phyloP scores from a whole-genome alignment of 371 early-diverging fungal species.

The Rhizomucor miehei region DNA sequence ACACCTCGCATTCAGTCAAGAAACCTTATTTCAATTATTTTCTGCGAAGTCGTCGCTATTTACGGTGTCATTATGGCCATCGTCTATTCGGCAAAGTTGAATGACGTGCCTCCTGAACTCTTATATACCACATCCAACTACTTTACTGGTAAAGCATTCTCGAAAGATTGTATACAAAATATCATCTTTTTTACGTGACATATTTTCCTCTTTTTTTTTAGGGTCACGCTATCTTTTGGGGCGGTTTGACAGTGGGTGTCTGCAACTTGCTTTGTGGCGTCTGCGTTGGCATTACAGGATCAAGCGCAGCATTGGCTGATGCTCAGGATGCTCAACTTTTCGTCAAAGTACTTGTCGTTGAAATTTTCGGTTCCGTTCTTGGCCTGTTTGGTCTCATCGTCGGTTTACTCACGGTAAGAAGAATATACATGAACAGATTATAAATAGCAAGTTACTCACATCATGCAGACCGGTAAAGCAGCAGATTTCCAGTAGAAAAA shows the following conservation, averaged over 20 bases:
- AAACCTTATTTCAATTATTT: slow-evolving; percentile 96
- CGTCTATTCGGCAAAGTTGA: slow-evolving; percentile 87
- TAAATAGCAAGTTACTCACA: slow-evolving; percentile 2
- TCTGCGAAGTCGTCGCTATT: slow-evolving; percentile 98
- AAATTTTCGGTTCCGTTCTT: slow-evolving; percentile 95
- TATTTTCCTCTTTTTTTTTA: background rate
- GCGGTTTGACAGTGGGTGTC: slow-evolving; percentile 93
- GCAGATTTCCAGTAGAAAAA: slow-evolving; percentile 42
- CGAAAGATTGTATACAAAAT: no score
- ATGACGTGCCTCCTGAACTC: slow-evolving; percentile 41
- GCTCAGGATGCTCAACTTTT: slow-evolving; percentile 93
- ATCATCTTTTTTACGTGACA: background rate
- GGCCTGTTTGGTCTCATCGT: slow-evolving; percentile 96
- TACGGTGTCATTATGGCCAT: slow-evolving; percentile 98
- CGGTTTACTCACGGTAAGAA: slow-evolving; percentile 67
- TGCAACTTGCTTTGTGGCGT: slow-evolving; percentile 94
- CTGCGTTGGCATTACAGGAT: slow-evolving; percentile 93
- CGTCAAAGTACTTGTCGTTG: slow-evolving; percentile 95
- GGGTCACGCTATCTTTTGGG: slow-evolving; percentile 94
- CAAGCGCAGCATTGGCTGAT: slow-evolving; percentile 93
- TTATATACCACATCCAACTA: slow-evolving; percentile 57
- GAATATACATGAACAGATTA: background rate
- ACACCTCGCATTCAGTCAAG: slow-evolving; percentile 94
- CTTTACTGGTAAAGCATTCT: slow-evolving; percentile 56
- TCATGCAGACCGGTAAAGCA: slow-evolving; percentile 53